Conservation (phyloP, 2,329 filamentous ascomycete genomes). For the Talaromyces verruculosus region DNA sequence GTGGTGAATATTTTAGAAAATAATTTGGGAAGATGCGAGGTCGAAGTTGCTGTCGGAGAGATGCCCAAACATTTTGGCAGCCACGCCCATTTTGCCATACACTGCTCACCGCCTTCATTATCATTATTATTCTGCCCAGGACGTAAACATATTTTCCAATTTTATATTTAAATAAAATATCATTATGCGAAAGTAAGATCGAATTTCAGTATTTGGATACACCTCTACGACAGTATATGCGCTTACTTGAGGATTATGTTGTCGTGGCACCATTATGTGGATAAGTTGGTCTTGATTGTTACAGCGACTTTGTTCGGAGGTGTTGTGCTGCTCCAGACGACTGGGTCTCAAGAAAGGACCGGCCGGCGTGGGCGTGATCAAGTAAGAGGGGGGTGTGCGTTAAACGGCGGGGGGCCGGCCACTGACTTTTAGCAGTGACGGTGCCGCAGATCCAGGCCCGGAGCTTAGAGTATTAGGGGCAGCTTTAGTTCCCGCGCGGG, state of each 20-base stretch:
- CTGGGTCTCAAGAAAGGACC: too few species aligned
- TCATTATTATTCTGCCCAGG: neutral
- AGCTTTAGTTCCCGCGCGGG: neutral
- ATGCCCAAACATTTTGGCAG: neutral
- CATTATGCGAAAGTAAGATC: too few species aligned
- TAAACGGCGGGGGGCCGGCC: too few species aligned
- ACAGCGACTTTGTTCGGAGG: neutral
- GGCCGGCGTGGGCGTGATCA: too few species aligned
- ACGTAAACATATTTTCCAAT: neutral
- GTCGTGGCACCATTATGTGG: too few species aligned
- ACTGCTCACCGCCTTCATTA: neutral
- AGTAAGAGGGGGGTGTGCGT: too few species aligned
- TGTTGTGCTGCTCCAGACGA: too few species aligned
- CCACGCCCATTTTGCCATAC: neutral
- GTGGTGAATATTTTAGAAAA: constrained; percentile 12
- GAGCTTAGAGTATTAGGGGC: neutral
- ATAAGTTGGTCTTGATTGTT: neutral
- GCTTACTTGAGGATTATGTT: too few species aligned
- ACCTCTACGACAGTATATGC: too few species aligned
- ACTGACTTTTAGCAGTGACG: neutral
- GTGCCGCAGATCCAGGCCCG: neutral
- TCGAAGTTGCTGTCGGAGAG: neutral
- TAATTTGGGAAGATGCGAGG: neutral
- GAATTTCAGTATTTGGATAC: too few species aligned
- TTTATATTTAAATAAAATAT: neutral